Base-by-base conservation (phyloP, 805 yeast species). In the Brettanomyces naardenensis region DNA sequence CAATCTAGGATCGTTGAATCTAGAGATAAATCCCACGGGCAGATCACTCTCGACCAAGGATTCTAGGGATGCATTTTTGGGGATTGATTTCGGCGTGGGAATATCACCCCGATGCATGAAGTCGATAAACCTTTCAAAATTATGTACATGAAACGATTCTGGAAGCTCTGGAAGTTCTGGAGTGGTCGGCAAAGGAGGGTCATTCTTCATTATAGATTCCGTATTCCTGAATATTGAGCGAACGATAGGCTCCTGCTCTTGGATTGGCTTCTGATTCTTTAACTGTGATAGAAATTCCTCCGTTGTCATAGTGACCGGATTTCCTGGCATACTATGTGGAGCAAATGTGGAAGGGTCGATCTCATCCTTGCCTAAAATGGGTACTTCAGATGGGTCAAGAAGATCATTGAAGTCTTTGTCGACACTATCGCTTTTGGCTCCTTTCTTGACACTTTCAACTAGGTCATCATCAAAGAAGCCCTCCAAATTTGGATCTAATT, bases 11-110 rank as follows among this genome's bases (percentile, higher is more conserved):
- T 82, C 71, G 3, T 62, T 54, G 9, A 81, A 64, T 19, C 61
- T 61, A 0, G 95, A 76, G 1, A 80, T 54, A 25, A 85, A 66
- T 1, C 79, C 64, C 15, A 78, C 59, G 4, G 86, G 80, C n/a
- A 49, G 14, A 1, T 38, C 37, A 0, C 44, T 37, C 9, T 28
- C 23, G 2, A 41, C 51, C 3, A 54, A 20, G 1, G 45, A 42
- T 3, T 37, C 36, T 4, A 56, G 35, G 15, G 31, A 35, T 6
- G 38, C 11, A 15, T 42, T 45, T 1, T 32, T 38, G 5, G 48
- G 51, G 13, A 42, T 3, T 4, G 9, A 31, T 1, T 25, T 4
- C 7, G 31, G 18, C 11, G 27, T 28, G 4, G 41, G 36, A 3
- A 43, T 35, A 14, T 48, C 51, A 19, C 47, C 46, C 5, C 41